Percentiles rank a stretch among this genome's conserved stretches.
These are phyloP conservation scores for Clarireedia sp. DNA, from an alignment of 2,329 filamentous ascomycete genomes.

Conservation along the genomic window DNA sequence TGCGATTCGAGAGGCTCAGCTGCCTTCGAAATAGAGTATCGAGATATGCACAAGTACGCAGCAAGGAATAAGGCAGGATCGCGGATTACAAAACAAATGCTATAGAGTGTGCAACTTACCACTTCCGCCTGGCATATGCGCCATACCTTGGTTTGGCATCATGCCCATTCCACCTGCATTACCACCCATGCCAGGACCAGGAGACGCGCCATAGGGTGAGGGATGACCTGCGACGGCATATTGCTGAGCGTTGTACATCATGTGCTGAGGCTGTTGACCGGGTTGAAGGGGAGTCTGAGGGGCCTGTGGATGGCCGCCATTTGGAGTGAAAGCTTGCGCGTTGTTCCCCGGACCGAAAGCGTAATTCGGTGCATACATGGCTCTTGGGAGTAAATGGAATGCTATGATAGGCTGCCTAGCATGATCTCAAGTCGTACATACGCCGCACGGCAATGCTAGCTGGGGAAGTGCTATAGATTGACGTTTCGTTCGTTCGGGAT, in stretches of 20 bases:
- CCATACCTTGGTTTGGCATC: constrained; percentile 44
- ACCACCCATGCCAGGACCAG: constrained; percentile 22
- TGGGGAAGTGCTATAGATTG: constrained; percentile 3
- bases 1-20: neutral
- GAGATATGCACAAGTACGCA: neutral
- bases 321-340: constrained; percentile 13
- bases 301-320: constrained; percentile 12
- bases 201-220: constrained; percentile 21
- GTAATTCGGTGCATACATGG: constrained; percentile 16
- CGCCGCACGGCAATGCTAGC: constrained; percentile 10
- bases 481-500: constrained; percentile 10
- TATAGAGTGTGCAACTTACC: constrained; percentile 26
- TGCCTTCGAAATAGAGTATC: neutral
- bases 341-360: constrained; percentile 11
- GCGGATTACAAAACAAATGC: neutral
- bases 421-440: constrained; percentile 10
- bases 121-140: constrained; percentile 27
- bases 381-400: constrained; percentile 3
- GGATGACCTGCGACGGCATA: constrained; percentile 20
- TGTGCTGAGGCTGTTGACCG: constrained; percentile 34
- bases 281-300: constrained; percentile 15
- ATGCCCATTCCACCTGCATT: constrained; percentile 37
- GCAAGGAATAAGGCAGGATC: neutral
- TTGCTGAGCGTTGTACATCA: constrained; percentile 47
- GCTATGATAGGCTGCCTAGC: constrained; percentile 13